These are phyloP conservation scores for Diddensiella caesifluorescens DNA, from an alignment of 805 yeast genomes.

Conservation along the genomic window DNA sequence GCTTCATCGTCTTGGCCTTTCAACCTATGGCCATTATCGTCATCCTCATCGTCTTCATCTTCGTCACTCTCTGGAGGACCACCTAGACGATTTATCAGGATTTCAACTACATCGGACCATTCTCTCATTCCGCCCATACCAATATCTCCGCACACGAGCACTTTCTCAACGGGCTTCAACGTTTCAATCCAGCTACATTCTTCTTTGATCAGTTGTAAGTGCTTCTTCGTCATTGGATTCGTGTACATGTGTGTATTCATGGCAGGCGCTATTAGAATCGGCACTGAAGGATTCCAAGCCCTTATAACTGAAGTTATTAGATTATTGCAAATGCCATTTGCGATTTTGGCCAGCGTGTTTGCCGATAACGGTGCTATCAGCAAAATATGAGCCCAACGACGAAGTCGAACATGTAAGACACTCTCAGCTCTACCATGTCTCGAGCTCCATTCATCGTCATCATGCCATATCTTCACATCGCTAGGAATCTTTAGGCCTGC, in stretches of 20 bases:
- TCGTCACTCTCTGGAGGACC: constrained; percentile 27
- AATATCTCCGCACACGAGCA: constrained; percentile 89
- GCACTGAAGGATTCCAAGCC: constrained; percentile 95
- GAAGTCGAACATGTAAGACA: constrained; percentile 75
- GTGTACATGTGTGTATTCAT: constrained; percentile 94
- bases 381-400: constrained; percentile 95
- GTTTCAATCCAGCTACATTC: constrained; percentile 93
- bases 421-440: constrained; percentile 49
- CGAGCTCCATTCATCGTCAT: constrained; percentile 86
- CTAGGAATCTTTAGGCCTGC: constrained; percentile 31
- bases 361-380: constrained; percentile 93
- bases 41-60: constrained; percentile 23
- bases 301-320: constrained; percentile 81
- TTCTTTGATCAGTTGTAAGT: constrained; percentile 63
- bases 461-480: constrained; percentile 86
- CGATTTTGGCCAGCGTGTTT: constrained; percentile 81
- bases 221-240: constrained; percentile 81
- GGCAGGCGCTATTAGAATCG: constrained; percentile 87
- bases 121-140: constrained; percentile 99
- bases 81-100: constrained; percentile 45
- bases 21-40: too few species aligned
- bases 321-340: constrained; percentile 89
- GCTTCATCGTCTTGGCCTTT: constrained; percentile 13
- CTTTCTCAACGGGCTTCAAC: constrained; percentile 91
- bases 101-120: constrained; percentile 90